Conservation (phyloP, 1,139 yeast species). For the Petasospora fabianii region DNA sequence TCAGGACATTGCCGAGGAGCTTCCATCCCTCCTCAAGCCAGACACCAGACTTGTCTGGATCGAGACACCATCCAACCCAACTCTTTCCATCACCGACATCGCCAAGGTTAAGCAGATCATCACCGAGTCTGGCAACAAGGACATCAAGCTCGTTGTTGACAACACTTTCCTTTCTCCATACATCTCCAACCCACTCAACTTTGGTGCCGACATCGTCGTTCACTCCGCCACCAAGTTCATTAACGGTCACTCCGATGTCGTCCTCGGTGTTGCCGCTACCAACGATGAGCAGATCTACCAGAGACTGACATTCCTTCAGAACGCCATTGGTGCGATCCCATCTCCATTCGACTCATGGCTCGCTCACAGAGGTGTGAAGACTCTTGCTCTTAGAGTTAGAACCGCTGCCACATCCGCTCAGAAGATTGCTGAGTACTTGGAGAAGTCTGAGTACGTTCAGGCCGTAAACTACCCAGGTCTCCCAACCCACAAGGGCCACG, state of each 20-base stretch:
- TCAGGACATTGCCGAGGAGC: slow-evolving; percentile 57
- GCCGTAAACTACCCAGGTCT: slow-evolving; percentile 76
- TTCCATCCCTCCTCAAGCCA: slow-evolving; percentile 50
- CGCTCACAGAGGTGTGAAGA: slow-evolving; percentile 89
- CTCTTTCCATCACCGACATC: slow-evolving; percentile 43
- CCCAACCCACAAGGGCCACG: slow-evolving; percentile 68
- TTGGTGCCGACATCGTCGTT: slow-evolving; percentile 84
- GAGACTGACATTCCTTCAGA: slow-evolving; percentile 71
- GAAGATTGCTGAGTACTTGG: slow-evolving; percentile 67
- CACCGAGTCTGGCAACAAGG: slow-evolving; percentile 57
- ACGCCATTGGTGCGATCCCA: slow-evolving; percentile 86
- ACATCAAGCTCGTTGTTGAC: slow-evolving; percentile 74
- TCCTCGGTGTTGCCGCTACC: slow-evolving; percentile 79
- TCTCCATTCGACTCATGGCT: slow-evolving; percentile 91
- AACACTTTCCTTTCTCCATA: slow-evolving; percentile 95
- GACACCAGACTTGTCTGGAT: slow-evolving; percentile 81
- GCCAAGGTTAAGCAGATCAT: slow-evolving; percentile 60
- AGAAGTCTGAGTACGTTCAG: slow-evolving; percentile 45
- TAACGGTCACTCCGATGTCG: slow-evolving; percentile 92
- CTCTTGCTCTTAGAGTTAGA: slow-evolving; percentile 75
- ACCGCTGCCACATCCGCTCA: slow-evolving; percentile 67
- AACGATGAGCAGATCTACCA: slow-evolving; percentile 60
- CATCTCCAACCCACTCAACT: slow-evolving; percentile 75
- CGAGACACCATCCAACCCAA: slow-evolving; percentile 88
- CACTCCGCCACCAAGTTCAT: slow-evolving; percentile 91